Percentiles rank a stretch among this genome's conserved stretches.
Evolutionary conservation across 2,329 filamentous ascomycete genomes (phyloP).

Genomic region (Cercospora sp.): DNA sequence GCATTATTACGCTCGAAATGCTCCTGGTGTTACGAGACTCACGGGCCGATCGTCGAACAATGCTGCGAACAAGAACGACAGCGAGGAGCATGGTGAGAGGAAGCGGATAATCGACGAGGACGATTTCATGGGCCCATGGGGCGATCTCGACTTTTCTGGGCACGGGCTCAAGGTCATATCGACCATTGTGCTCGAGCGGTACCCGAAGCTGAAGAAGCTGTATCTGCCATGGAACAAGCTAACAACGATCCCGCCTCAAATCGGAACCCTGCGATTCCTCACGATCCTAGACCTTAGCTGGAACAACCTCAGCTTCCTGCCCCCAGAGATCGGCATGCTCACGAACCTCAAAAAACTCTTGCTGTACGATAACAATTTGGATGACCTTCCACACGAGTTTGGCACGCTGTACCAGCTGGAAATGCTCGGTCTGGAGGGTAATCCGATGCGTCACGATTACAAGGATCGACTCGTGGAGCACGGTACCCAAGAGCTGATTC

Average conservation of each 20-base stretch:
- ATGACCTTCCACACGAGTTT: conserved; percentile 77
- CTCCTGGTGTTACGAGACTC: conserved; percentile 33
- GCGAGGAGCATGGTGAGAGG: conserved; percentile 57
- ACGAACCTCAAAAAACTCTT: conserved; percentile 83
- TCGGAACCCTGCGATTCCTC: conserved; percentile 79
- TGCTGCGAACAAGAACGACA: conserved; percentile 52
- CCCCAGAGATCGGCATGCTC: conserved; percentile 93
- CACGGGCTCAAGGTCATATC: conserved; percentile 86
- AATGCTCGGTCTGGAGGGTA: conserved; percentile 87
- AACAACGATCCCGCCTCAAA: conserved; percentile 71
- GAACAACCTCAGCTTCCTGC: conserved; percentile 80
- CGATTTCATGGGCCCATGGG: conserved; percentile 70
- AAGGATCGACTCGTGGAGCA: conserved; percentile 83
- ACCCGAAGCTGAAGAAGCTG: conserved; percentile 85
- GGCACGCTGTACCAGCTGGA: conserved; percentile 87
- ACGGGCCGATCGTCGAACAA: conserved; percentile 27
- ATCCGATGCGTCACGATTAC: conserved; percentile 70
- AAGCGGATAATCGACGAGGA: conserved; percentile 57
- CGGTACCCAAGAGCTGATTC: conserved; percentile 82
- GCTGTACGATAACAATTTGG: conserved; percentile 87
- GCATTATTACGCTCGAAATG: conserved; percentile 75
- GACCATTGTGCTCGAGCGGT: conserved; percentile 72
- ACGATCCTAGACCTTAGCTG: conserved; percentile 83
- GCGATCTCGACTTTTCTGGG: conserved; percentile 91
- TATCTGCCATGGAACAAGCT: conserved; percentile 94